These are phyloP conservation scores for Jamesozyma spencerorum DNA, from an alignment of 805 yeast species.

Conservation along the genomic window DNA sequence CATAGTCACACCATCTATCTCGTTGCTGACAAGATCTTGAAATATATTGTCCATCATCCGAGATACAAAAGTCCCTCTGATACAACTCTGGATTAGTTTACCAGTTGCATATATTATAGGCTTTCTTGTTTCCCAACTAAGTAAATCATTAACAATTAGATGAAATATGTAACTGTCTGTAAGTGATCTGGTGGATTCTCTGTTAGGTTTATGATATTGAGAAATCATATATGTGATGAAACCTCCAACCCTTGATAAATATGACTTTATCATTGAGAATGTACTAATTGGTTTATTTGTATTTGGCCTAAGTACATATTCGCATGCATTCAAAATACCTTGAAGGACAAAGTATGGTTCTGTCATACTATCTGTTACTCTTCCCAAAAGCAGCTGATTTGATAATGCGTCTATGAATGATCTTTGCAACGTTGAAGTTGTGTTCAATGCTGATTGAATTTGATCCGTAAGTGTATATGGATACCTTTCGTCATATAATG, in stretches of 20 bases:
- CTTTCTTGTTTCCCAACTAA: constrained; percentile 16
- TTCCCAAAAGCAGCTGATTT: constrained; percentile 18
- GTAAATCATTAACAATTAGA: constrained; percentile 12
- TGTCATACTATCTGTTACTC: constrained; percentile 15
- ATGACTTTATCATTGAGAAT: neutral
- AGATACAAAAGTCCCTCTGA: neutral
- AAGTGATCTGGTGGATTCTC: neutral
- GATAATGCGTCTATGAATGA: constrained; percentile 19
- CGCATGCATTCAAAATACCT: constrained; percentile 11
- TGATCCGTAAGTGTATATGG: constrained; percentile 12
- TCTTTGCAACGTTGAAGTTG: constrained; percentile 16
- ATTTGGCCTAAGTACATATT: too few relatives aligned
- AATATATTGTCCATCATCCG: constrained; percentile 11
- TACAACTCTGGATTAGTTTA: constrained; percentile 12
- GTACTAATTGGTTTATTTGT: too few relatives aligned
- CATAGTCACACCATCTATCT: constrained; percentile 17
- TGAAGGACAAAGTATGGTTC: constrained; percentile 24
- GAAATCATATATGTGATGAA: constrained; percentile 2
- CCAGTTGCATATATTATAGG: constrained; percentile 28
- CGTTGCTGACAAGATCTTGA: constrained; percentile 19
- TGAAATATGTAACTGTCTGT: constrained; percentile 13
- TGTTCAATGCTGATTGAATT: constrained; percentile 7
- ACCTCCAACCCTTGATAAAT: neutral
- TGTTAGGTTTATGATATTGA: neutral
- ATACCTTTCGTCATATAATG: constrained; percentile 11